Evolutionary conservation across 495 filamentous ascomycete species (phyloP), one percentile per base, ranked within the genome.

Genomic region (Trichoderma virens): DNA sequence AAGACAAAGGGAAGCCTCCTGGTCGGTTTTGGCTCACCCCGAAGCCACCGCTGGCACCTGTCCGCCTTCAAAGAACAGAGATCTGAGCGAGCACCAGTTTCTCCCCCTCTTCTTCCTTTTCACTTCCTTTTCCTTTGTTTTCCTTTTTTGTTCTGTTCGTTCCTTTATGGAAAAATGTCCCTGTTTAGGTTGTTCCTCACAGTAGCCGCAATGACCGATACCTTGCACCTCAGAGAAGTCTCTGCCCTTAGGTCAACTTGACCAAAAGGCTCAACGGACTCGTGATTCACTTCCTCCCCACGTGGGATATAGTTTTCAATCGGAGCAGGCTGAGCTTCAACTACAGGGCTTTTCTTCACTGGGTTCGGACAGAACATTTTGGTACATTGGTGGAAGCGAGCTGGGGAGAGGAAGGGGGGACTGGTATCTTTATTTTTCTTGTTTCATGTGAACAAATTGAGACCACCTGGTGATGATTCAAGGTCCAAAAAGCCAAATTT

Each of bases 401-500:
- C 65, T 65, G 13, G 56, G 32, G 16, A 16, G 59, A n/a, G 25
- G 59, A 27, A 45, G 59, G 61, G 18, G 56, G 47, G 43, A 56
- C 43, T 56, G 18, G 28, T 28, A 59, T 59, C 62, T 56, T 34
- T 60, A 59, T 61, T 60, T 14, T 54, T 62, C 20, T 6, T 31
- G n/a, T 25, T 27, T 38, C 25, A 25, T 65, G 18, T 28, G 54
- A 54, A 47, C 34, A 30, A 39, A 64, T 35, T 35, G 39, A 31
- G 27, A 18, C 20, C 31, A 62, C 81, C 80, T 79, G 63, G 73
- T 85, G 82, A 85, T 85, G 82, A 85, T 73, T 70, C 18, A 79
- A 79, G 64, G 76, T 74, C 80, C 81, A 82, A 82, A 82, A 85
- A 83, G 81, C 82, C 82, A 83, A 83, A 85, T 81, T 83, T 83